These are phyloP conservation scores for Mortierella sp. DNA, from an alignment of 371 early-diverging fungal genomes.

Conservation along the genomic window DNA sequence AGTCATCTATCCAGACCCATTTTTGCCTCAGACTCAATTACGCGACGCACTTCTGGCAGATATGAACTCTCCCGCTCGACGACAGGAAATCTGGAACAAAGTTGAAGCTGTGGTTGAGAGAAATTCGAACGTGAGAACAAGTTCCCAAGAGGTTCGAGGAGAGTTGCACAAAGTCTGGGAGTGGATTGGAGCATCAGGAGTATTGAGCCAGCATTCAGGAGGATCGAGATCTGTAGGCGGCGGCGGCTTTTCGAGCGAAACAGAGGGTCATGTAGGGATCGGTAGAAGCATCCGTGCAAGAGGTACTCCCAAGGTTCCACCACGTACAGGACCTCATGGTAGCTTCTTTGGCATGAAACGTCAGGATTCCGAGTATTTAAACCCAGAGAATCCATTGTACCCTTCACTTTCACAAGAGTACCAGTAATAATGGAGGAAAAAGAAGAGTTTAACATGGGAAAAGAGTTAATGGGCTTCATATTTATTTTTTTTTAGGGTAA, in stretches of 20 bases:
- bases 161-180: conserved; percentile 51
- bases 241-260: background rate
- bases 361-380: conserved; percentile 53
- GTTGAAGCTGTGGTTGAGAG: conserved; percentile 40
- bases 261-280: background rate
- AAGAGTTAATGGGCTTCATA: background rate
- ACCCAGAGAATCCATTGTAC: conserved; percentile 47
- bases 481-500: too few relatives aligned
- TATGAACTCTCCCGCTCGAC: conserved; percentile 26
- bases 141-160: conserved; percentile 42
- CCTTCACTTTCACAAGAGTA: conserved; percentile 46
- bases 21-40: conserved; percentile 34
- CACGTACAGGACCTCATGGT: conserved; percentile 42
- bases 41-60: conserved; percentile 44
- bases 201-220: conserved; percentile 9
- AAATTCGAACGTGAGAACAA: conserved; percentile 44
- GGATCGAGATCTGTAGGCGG: background rate
- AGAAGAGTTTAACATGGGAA: background rate
- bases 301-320: conserved; percentile 32
- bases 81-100: conserved; percentile 51
- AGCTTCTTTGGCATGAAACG: conserved; percentile 56
- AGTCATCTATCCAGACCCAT: conserved; percentile 37
- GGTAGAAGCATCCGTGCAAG: conserved; percentile 7
- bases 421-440: background rate
- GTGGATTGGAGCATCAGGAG: conserved; percentile 50